phyloP scores from a whole-genome alignment of 108 stramenopile genomes.

The Conticribra weissflogii region DNA sequence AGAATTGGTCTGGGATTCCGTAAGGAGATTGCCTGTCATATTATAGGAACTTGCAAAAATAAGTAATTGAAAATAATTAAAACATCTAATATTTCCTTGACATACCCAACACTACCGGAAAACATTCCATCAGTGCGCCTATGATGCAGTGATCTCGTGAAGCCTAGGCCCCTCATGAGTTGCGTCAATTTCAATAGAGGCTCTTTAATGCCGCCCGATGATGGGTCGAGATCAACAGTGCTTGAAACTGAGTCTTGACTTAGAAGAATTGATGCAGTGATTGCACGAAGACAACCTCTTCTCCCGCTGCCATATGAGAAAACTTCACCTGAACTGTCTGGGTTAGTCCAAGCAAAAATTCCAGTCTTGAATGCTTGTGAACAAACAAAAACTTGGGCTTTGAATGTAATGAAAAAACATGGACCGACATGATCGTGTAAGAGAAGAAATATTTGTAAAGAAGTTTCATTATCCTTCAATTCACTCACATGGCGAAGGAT shows the following conservation, averaged over 20 bases:
- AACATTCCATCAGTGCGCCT: constrained; percentile 20
- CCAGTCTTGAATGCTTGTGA: constrained; percentile 28
- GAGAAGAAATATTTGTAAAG: too few relatives aligned
- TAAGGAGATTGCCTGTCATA: constrained; percentile 19
- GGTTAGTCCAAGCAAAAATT: constrained; percentile 7
- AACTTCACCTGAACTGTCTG: constrained; percentile 5
- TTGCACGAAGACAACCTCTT: constrained; percentile 41
- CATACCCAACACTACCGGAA: too few relatives aligned
- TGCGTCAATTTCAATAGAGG: constrained; percentile 40
- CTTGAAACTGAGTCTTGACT: constrained; percentile 29
- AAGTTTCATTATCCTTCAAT: too few relatives aligned
- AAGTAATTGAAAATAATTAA: too few relatives aligned
- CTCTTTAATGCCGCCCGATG: constrained; percentile 39
- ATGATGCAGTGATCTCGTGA: constrained; percentile 19
- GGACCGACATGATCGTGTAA: too few relatives aligned
- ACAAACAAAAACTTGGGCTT: constrained; percentile 30
- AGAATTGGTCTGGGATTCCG: constrained; percentile 33
- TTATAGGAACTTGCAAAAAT: too few relatives aligned
- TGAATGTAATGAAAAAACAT: too few relatives aligned
- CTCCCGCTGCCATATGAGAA: constrained; percentile 33
- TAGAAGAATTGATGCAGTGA: constrained; percentile 42
- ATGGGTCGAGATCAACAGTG: constrained; percentile 34
- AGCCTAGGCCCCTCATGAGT: constrained; percentile 33
- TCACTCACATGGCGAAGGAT: constrained; percentile 66
- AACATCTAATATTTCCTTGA: too few relatives aligned